A percentile compares a stretch with the other conserved stretches of the same genome.
Conservation (phyloP, 2,329 filamentous ascomycete genomes). For the Corynespora cassiicola region DNA sequence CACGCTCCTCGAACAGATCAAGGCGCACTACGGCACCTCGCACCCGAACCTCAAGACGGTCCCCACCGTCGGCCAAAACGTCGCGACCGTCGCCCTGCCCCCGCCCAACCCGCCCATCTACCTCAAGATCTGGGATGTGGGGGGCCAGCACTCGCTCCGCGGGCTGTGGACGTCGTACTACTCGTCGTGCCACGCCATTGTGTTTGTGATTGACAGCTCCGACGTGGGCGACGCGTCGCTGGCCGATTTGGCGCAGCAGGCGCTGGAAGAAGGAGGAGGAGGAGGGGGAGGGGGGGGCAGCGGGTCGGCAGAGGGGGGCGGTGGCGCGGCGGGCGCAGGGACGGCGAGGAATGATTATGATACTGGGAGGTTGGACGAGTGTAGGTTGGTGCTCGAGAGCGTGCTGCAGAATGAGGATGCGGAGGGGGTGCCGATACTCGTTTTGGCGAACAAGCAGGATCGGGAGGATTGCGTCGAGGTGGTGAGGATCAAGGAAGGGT, state of each 20-base stretch:
- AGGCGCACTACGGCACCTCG: constrained; percentile 78
- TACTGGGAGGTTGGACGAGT: constrained; percentile 78
- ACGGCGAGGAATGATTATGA: constrained; percentile 36
- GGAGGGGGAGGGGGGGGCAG: constrained; percentile 23
- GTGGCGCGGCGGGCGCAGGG: constrained; percentile 38
- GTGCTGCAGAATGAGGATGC: constrained; percentile 88
- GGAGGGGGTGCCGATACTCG: constrained; percentile 87
- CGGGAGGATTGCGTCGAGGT: constrained; percentile 97
- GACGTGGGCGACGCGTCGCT: constrained; percentile 87
- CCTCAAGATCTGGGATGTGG: constrained; percentile 98
- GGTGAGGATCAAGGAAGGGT: constrained; percentile 93
- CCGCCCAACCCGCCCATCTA: constrained; percentile 78
- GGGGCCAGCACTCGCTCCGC: constrained; percentile 87
- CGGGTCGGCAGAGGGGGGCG: no score
- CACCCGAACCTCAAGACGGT: constrained; percentile 81
- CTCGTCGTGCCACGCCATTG: constrained; percentile 89
- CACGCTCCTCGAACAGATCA: constrained; percentile 96
- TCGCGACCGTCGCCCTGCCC: constrained; percentile 81
- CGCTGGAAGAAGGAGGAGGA: no score
- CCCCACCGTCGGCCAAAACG: constrained; percentile 96
- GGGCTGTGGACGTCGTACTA: constrained; percentile 98
- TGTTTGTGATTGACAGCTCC: constrained; percentile 95
- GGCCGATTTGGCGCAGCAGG: no score
- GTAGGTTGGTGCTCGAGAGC: constrained; percentile 85
- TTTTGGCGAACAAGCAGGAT: constrained; percentile 97